A percentile compares a stretch with the other conserved stretches of the same genome.
Evolutionary conservation across 305 asterid genomes (phyloP).

Genomic region (Coffea humblotiana): DNA sequence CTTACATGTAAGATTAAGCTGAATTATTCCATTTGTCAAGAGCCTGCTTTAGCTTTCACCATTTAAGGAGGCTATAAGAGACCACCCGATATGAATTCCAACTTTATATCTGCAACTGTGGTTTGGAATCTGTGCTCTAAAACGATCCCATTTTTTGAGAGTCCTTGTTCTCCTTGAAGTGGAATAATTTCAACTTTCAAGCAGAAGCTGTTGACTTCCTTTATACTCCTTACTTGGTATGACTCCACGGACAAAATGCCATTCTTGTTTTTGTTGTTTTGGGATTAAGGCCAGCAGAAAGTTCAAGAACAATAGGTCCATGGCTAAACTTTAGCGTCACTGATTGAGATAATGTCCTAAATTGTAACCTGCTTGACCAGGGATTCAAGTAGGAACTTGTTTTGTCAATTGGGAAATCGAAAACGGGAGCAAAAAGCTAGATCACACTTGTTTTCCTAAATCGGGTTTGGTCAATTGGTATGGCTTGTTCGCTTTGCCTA

Average conservation of each 20-base stretch:
- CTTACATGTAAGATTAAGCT: constrained; percentile 13
- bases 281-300: not conserved
- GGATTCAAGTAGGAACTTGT: not conserved
- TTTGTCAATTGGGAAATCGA: constrained; percentile 3
- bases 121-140: constrained; percentile 8
- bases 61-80: not conserved
- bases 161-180: not conserved
- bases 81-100: constrained; percentile 3
- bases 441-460: not conserved
- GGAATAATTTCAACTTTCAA: constrained; percentile 13
- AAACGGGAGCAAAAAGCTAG: not conserved
- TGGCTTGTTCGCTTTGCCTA: too few species aligned
- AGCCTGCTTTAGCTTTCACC: constrained; percentile 4
- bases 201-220: constrained; percentile 4
- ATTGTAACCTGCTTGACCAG: not conserved
- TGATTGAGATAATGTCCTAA: not conserved
- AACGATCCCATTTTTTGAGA: not conserved
- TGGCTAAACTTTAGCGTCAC: not conserved
- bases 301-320: not conserved
- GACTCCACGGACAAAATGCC: not conserved
- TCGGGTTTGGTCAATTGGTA: too few species aligned
- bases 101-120: constrained; percentile 6
- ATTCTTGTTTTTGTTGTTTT: not conserved
- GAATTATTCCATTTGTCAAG: constrained; percentile 21
- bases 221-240: not conserved